phyloP scores from a whole-genome alignment of 164 flowering plant species.

The Santalum album region DNA sequence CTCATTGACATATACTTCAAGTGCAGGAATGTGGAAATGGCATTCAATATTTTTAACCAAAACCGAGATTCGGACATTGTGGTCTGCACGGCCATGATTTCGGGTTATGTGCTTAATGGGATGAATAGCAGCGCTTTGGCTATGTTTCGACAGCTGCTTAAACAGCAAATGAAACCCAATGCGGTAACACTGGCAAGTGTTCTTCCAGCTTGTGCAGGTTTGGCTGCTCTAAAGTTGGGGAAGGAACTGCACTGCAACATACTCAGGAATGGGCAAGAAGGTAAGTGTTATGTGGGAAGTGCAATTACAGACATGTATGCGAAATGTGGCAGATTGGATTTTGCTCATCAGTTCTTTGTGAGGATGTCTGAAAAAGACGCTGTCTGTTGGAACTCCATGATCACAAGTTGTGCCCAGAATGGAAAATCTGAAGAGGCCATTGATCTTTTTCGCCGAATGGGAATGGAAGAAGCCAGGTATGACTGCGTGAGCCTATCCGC shows the following conservation, averaged over 20 bases:
- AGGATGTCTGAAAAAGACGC: conserved; percentile 43
- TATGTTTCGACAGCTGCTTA: conserved; percentile 37
- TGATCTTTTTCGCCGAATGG: conserved; percentile 58
- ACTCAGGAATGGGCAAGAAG: conserved; percentile 39
- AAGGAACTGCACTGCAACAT: conserved; percentile 63
- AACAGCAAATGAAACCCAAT: conserved; percentile 43
- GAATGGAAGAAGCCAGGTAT: conserved; percentile 26
- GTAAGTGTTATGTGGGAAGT: conserved; percentile 46
- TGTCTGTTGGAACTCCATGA: conserved; percentile 76
- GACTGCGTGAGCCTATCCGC: conserved; percentile 68
- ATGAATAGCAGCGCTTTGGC: conserved; percentile 47
- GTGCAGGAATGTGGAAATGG: conserved; percentile 56
- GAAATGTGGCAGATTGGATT: conserved; percentile 82
- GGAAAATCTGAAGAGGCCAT: conserved; percentile 68
- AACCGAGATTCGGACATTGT: conserved; percentile 42
- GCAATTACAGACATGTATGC: conserved; percentile 77
- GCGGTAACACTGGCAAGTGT: conserved; percentile 56
- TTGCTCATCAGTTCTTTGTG: conserved; percentile 36
- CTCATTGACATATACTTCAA: conserved; percentile 71
- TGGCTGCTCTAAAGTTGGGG: conserved; percentile 51
- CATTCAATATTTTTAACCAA: conserved; percentile 37
- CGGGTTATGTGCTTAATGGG: conserved; percentile 69
- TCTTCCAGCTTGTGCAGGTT: conserved; percentile 63
- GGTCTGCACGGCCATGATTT: conserved; percentile 69
- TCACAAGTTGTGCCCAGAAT: conserved; percentile 56